Percentiles rank a stretch among this genome's conserved stretches.
These are phyloP conservation scores for Fusarium sp. DNA, from an alignment of 2,329 filamentous ascomycete genomes.

Conservation along the genomic window DNA sequence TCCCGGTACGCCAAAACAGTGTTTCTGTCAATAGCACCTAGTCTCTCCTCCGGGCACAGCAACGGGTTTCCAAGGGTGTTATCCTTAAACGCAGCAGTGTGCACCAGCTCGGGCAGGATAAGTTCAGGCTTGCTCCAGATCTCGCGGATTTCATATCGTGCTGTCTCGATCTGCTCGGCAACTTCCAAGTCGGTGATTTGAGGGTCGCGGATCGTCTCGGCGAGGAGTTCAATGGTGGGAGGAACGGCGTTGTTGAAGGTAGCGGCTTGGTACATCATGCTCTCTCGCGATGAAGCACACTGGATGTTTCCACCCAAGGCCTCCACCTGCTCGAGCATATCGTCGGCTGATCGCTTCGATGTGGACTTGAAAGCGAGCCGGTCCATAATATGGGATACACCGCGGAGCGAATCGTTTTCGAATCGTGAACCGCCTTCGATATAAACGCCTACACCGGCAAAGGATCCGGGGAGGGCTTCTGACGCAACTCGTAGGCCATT, in stretches of 20 bases:
- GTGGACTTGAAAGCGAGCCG: conserved; percentile 95
- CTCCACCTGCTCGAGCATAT: conserved; percentile 90
- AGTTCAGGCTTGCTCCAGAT: conserved; percentile 98
- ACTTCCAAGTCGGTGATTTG: conserved; percentile 89
- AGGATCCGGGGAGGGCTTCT: conserved; percentile 92
- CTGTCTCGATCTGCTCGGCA: conserved; percentile 86
- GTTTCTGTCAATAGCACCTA: conserved; percentile 77
- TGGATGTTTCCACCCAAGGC: conserved; percentile 94
- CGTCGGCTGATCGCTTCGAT: conserved; percentile 75
- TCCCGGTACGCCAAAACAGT: conserved; percentile 84
- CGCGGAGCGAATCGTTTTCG: conserved; percentile 85
- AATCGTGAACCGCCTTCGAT: conserved; percentile 95
- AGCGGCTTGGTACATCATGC: conserved; percentile 98
- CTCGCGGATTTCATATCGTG: conserved; percentile 94
- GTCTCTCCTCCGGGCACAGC: conserved; percentile 86
- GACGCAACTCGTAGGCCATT: conserved; percentile 97
- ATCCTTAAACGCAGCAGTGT: conserved; percentile 94
- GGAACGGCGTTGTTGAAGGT: conserved; percentile 96
- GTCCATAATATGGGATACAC: conserved; percentile 96
- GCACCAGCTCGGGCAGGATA: conserved; percentile 93
- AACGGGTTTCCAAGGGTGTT: conserved; percentile 96
- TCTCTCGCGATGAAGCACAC: conserved; percentile 94
- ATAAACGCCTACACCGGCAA: conserved; percentile 95
- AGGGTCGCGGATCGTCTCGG: conserved; percentile 92
- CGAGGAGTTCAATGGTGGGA: conserved; percentile 83